Evolutionary conservation across 805 yeast species (phyloP).

Genomic region (Lachancea thermotolerans): DNA sequence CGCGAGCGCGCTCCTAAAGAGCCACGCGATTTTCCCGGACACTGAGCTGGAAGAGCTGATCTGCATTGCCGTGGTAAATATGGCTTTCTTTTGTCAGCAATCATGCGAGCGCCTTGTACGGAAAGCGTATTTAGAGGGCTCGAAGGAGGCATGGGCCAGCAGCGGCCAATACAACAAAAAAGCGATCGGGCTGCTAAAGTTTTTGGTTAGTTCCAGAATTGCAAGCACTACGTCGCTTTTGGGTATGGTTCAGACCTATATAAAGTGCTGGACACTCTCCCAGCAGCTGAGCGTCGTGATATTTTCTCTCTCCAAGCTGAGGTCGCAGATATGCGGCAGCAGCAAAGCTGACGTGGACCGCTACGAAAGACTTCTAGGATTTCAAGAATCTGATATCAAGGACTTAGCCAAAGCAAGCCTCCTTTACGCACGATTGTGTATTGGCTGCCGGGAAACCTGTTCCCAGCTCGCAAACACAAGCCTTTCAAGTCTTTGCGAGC

Average conservation of each 20-base stretch:
- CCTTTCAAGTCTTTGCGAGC: constrained; percentile 1
- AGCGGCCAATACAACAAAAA: constrained; percentile 24
- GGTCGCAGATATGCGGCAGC: constrained; percentile 16
- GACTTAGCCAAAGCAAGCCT: constrained; percentile 20
- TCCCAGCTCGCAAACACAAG: constrained; percentile 5
- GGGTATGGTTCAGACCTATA: constrained; percentile 4
- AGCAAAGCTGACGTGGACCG: background rate
- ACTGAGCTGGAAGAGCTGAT: constrained; percentile 9
- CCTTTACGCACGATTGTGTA: constrained; percentile 25
- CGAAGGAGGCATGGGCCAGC: constrained; percentile 21
- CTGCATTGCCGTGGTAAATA: constrained; percentile 12
- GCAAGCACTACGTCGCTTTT: constrained; percentile 2
- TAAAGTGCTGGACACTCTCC: constrained; percentile 11
- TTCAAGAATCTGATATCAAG: constrained; percentile 25
- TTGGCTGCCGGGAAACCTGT: constrained; percentile 23
- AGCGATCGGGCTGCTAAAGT: constrained; percentile 25
- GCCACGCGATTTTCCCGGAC: background rate
- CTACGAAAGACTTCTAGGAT: constrained; percentile 23
- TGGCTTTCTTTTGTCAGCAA: constrained; percentile 17
- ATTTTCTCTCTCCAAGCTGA: constrained; percentile 28
- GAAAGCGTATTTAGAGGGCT: constrained; percentile 20
- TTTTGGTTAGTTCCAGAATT: background rate
- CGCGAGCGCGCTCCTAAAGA: constrained; percentile 7
- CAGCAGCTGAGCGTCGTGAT: constrained; percentile 27
- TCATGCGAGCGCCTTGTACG: constrained; percentile 20